Evolutionary conservation across 768 basidiomycete species (phyloP).

Genomic region (Podaxis sp.): DNA sequence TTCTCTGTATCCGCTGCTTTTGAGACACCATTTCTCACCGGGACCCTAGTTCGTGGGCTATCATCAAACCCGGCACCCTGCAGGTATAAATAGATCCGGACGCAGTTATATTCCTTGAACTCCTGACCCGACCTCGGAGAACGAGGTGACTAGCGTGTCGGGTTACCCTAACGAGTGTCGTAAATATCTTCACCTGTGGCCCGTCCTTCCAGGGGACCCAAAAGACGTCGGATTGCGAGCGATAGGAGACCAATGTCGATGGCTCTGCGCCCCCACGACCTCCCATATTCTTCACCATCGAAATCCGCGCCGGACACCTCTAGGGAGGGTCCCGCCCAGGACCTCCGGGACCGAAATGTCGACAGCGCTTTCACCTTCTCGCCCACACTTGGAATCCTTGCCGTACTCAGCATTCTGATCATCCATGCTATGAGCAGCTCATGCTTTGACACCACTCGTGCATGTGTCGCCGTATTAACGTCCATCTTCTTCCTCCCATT

Average conservation of each 20-base stretch:
- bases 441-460: slow-evolving; percentile 1
- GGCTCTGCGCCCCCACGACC: not conserved
- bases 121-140: too few relatives aligned
- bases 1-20: not conserved
- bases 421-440: not conserved
- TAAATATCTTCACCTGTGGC: not conserved
- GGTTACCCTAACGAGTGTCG: not conserved
- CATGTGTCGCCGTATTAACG: not conserved
- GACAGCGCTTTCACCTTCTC: not conserved
- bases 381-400: not conserved
- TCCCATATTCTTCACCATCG: not conserved
- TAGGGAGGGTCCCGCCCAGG: not conserved
- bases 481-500: slow-evolving; percentile 7
- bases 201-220: not conserved
- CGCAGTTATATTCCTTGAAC: too few relatives aligned
- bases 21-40: not conserved
- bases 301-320: not conserved
- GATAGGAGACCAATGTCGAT: not conserved
- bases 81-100: not conserved
- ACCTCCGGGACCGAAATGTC: not conserved
- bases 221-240: not conserved
- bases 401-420: not conserved
- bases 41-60: not conserved
- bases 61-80: not conserved
- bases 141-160: not conserved